Percentiles rank a stretch among this genome's conserved stretches.
phyloP scores from a whole-genome alignment of 2,329 filamentous ascomycete species.

The Fulvia fulva region DNA sequence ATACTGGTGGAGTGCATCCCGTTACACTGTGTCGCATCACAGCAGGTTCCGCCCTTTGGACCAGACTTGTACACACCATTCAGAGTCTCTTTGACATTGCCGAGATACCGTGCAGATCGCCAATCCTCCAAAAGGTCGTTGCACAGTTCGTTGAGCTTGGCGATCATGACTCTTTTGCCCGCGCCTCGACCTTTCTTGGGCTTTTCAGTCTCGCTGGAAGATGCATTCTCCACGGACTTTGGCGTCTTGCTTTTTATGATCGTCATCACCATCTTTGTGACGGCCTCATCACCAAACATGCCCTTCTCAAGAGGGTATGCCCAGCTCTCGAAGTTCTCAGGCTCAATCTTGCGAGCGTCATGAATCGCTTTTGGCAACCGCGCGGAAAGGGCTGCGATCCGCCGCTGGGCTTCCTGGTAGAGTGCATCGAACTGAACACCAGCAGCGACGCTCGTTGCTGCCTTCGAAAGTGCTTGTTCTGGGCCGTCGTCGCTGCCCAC shows the following conservation, averaged over 20 bases:
- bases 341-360: constrained; percentile 8
- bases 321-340: constrained; percentile 18
- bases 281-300: constrained; percentile 22
- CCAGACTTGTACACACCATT: too few species aligned
- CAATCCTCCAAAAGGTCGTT: constrained; percentile 20
- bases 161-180: constrained; percentile 1
- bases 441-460: constrained; percentile 33
- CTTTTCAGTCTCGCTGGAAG: background rate
- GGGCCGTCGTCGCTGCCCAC: constrained; percentile 39
- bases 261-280: constrained; percentile 1
- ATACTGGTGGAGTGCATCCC: too few species aligned
- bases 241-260: background rate
- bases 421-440: constrained; percentile 8
- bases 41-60: too few species aligned
- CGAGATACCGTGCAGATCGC: constrained; percentile 25
- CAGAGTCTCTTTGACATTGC: constrained; percentile 12
- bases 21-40: too few species aligned
- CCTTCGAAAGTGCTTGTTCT: constrained; percentile 53
- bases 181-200: background rate
- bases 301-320: background rate
- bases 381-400: constrained; percentile 2
- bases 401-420: constrained; percentile 7
- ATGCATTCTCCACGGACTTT: background rate
- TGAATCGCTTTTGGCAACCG: constrained; percentile 1
- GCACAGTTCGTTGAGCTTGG: constrained; percentile 16